Evolutionary conservation across 2,329 filamentous ascomycete genomes (phyloP).

Genomic region (Calonectria multiphialidica): DNA sequence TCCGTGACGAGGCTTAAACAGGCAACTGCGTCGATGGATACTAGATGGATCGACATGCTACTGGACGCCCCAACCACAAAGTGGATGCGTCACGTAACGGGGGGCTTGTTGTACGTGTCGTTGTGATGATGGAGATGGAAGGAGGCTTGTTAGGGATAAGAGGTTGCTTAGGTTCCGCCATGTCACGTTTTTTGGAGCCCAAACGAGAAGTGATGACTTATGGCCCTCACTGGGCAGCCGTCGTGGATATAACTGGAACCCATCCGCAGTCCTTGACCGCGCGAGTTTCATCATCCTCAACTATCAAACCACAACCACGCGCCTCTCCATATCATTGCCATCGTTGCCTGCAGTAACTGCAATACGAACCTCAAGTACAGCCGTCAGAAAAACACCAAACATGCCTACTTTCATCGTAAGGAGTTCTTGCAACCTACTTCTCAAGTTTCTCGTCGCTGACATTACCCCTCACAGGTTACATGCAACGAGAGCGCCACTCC

Average conservation of each 20-base stretch:
- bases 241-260: constrained; percentile 39
- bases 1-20: constrained; percentile 13
- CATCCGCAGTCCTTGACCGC: constrained; percentile 25
- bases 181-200: constrained; percentile 40
- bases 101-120: constrained; percentile 1
- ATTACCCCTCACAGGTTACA: constrained; percentile 71
- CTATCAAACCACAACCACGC: constrained; percentile 21
- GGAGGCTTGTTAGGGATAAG: neutral
- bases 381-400: constrained; percentile 40
- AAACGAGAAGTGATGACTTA: constrained; percentile 14
- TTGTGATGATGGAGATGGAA: constrained; percentile 5
- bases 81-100: constrained; percentile 23
- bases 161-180: constrained; percentile 28
- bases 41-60: neutral
- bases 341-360: constrained; percentile 21
- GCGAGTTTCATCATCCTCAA: constrained; percentile 14
- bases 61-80: neutral
- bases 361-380: constrained; percentile 10
- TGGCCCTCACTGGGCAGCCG: neutral
- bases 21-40: constrained; percentile 13
- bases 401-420: constrained; percentile 71
- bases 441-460: constrained; percentile 26
- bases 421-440: neutral
- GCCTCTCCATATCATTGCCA: constrained; percentile 25
- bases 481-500: constrained; percentile 77